Evolutionary conservation across 2,329 filamentous ascomycete species (phyloP), one percentile per base, ranked within the genome.

Genomic region (Monascus ruber): DNA sequence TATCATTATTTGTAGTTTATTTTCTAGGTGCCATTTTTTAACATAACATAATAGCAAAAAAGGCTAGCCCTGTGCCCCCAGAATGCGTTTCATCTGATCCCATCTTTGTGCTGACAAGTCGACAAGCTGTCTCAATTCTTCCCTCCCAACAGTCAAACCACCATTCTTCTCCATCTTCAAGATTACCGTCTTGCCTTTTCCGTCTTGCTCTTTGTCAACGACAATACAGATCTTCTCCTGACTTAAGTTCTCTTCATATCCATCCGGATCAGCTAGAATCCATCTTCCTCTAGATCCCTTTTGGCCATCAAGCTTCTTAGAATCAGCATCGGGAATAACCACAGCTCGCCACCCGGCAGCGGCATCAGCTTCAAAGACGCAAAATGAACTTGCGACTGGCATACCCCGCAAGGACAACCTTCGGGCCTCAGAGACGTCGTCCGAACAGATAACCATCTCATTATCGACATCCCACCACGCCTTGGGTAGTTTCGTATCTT

Each of bases 231-330:
- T 69, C n/a, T 65, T 74, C 70, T 98, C 91, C 44, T 79, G 72
- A 56, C 86, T 94, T 33, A 94, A 64, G 6, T 74, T 76, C 66
- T 96, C 91, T 66, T 98, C 91, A 50, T 94, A 81, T 24, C 79
- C 76, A 65, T 98, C 91, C 2, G 86, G 86, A 64, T 98, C 91
- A 5, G 83, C 77, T 41, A 98, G 64, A 2, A 95, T 68, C 85
- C 87, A 94, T 44, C 55, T 51, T 48, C 52, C 55, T 43, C 54
- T 52, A 37, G 54, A 57, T 40, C 50, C 55, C 37, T 52, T 54
- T 47, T 56, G 59, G 43, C 48, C 52, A 40, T 68, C 55, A 74
- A 74, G 60, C 69, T 53, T 73, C 37, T 51, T 53, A 24, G 51
- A 40, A 39, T 54, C 49, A 5, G 54, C 54, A 41, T 60, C 51